A percentile compares a stretch with the other conserved stretches of the same genome.
phyloP scores from a whole-genome alignment of 306 rosid species.

The Heteromeles arbutifolia region DNA sequence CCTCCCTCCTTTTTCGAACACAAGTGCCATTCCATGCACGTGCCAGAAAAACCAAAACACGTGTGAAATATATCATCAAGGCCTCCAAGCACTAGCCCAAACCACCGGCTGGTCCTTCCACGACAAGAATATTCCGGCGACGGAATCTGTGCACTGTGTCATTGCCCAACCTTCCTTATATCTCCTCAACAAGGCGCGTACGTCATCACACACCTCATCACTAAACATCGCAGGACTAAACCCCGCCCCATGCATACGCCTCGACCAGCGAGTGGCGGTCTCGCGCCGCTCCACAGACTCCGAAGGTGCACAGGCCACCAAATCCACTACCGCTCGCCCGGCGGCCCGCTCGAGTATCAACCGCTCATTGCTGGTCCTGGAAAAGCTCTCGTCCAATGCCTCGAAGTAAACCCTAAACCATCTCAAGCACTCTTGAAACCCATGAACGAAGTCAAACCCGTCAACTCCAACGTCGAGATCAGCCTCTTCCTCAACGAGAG shows the following conservation, averaged over 20 bases:
- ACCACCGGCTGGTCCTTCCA: slow-evolving; percentile 93
- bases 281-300: slow-evolving; percentile 75
- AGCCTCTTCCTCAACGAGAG: slow-evolving; percentile 86
- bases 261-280: slow-evolving; percentile 60
- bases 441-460: slow-evolving; percentile 66
- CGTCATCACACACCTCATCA: slow-evolving; percentile 88
- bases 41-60: slow-evolving; percentile 43
- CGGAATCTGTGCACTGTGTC: slow-evolving; percentile 45
- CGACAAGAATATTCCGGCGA: slow-evolving; percentile 72
- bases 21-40: slow-evolving; percentile 34
- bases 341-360: slow-evolving; percentile 71
- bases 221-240: slow-evolving; percentile 54
- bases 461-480: slow-evolving; percentile 67
- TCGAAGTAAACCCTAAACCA: slow-evolving; percentile 99
- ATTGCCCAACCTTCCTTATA: slow-evolving; percentile 89
- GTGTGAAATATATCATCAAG: slow-evolving; percentile 43
- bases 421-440: slow-evolving; percentile 69
- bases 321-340: slow-evolving; percentile 72
- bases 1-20: slow-evolving; percentile 23
- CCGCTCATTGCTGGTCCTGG: slow-evolving; percentile 61
- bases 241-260: slow-evolving; percentile 61
- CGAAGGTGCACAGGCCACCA: slow-evolving; percentile 49
- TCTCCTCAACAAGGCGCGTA: slow-evolving; percentile 73
- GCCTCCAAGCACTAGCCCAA: slow-evolving; percentile 96
- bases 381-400: slow-evolving; percentile 71